Base-by-base conservation (phyloP, 2,329 filamentous ascomycete species). In the Ascochyta viciae-villosae region DNA sequence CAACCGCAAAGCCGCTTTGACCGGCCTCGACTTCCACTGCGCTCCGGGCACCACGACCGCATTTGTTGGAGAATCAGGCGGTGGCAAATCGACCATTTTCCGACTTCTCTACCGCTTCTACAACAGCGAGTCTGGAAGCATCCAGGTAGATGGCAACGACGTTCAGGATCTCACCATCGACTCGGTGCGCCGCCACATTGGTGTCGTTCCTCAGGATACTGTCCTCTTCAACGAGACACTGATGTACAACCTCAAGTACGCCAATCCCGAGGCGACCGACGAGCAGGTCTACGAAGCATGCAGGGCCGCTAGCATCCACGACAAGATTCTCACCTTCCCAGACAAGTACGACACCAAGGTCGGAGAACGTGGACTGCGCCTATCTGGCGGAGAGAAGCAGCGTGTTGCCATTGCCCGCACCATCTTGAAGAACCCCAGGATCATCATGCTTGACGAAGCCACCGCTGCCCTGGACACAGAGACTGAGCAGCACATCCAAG, bases 21-120 rank as follows among this genome's bases (percentile, higher is more conserved):
- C 89, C 61, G 88, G 92, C 41, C 83, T 99, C 44, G 89, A 85
- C 61, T 98, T 99, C 76, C 88, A 89, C 61, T 97, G 93, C 74
- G 80, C 81, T 16, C 93, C 95, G 2, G 95, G 95, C 48, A 97
- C 92, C 0, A 98, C 93, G 0, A 99, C 94, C 6, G 95, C 95
- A 0, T 88, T 99, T 62, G 95, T 99, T 16, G 95, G 95, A 61
- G 94, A 98, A 75, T 98, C 94, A 29, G 95, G 95, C 41, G 95
- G 95, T 56, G 95, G 95, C 63, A 99, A 99, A 76, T 98, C 94
- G 2, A 99, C 95, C 0, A 85, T 99, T 24, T 97, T 99, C 81
- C 89, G 95, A 46, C 85, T 98, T 44, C 87, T 99, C 74, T 98
- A 96, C 82, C 90, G 95, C 16, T 99, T 97, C 77, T 99, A 98